Conservation (phyloP, 1,284 basidiomycete genomes). For the Laetiporus sulphureus region DNA sequence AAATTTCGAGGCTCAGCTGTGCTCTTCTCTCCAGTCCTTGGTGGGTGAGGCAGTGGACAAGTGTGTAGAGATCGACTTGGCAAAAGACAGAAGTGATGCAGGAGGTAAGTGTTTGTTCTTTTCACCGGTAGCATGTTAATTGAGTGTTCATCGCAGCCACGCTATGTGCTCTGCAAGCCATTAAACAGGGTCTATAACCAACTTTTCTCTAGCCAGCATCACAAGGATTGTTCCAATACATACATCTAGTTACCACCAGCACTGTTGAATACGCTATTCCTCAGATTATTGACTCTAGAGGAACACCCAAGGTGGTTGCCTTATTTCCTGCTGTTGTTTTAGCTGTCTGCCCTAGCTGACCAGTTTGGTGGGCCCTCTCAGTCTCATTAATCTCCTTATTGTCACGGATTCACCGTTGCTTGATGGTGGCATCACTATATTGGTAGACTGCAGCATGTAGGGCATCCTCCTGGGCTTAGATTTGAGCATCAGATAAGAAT, state of each 20-base stretch:
- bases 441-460: constrained; percentile 40
- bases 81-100: constrained; percentile 96
- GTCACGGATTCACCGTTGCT: constrained; percentile 47
- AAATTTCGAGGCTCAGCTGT: constrained; percentile 70
- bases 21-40: constrained; percentile 67
- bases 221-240: too few relatives aligned
- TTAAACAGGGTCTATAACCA: constrained; percentile 35
- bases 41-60: constrained; percentile 79
- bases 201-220: too few relatives aligned
- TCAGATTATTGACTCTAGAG: too few relatives aligned
- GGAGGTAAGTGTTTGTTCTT: constrained; percentile 59
- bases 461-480: not conserved
- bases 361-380: constrained; percentile 53
- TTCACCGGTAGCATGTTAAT: not conserved
- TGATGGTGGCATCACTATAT: constrained; percentile 42
- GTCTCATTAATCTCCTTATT: constrained; percentile 33
- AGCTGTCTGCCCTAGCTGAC: constrained; percentile 52
- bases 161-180: constrained; percentile 64
- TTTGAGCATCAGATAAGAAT: not conserved
- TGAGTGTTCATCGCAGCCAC: constrained; percentile 43
- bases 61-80: constrained; percentile 80
- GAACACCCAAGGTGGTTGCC: too few relatives aligned
- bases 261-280: too few relatives aligned
- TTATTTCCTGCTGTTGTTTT: too few relatives aligned
- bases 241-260: too few relatives aligned